Base-by-base conservation (phyloP, 2,329 filamentous ascomycete genomes). In the Colletotrichum lupini region DNA sequence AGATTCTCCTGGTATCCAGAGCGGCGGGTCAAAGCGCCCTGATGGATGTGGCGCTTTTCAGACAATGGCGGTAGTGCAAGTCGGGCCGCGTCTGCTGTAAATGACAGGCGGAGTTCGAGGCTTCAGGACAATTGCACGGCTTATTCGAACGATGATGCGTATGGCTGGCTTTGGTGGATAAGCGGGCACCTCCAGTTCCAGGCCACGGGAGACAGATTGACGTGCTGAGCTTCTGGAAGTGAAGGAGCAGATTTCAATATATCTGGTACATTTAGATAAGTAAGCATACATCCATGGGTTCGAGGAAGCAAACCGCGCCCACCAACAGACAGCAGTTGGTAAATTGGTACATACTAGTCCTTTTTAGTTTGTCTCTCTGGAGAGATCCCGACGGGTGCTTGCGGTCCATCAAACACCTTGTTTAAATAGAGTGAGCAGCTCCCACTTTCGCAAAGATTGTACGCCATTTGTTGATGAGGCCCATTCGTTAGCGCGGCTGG, bases 11-110 rank as follows among this genome's bases (percentile, higher is more conserved):
- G 8, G 42, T 49, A n/a, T 49, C 68, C 62, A 55, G 62, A 67
- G 56, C 14, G 24, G 30, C 32, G 55, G 68, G 68, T 67, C 62
- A 71, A 71, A 71, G 68, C 68, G 68, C 35, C 28, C n/a, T 24
- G n/a, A 19, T 55, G 55, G 46, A 52, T 55, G 61, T 53, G 11
- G 14, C 52, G 28, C 4, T 16, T 9, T 26, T 28, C 11, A 30
- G 22, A 28, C 4, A 11, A 46, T 19, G 11, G 22, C 42, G 7
- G 32, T 30, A 16, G 30, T 22, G 32, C 62, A 55, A 65, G 26
- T 42, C 49, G 49, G 22, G 30, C 49, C 22, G 49, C 62, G 7
- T 24, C 12, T 30, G 22, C 52, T 28, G 16, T 24, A n/a, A 30
- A 65, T 12, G n/a, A 37, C 49, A 26, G 49, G 30, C 61, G 30